Conservation (phyloP, 805 yeast species). For the Zygosaccharomyces siamensis region DNA sequence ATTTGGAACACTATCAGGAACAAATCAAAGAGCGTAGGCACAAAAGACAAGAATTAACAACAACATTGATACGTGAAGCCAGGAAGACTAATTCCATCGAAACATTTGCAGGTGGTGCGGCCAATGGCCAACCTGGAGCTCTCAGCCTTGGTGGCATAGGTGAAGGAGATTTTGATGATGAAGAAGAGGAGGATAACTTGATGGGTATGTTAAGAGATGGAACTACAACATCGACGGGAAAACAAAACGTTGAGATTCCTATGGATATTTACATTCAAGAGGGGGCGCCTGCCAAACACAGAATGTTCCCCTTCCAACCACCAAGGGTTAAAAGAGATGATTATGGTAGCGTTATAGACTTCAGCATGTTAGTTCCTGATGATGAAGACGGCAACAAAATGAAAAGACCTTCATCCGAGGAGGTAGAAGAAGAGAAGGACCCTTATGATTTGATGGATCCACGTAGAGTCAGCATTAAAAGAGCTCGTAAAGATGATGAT, state of each 20-base stretch:
- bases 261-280: conserved; percentile 26
- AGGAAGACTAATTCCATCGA: conserved; percentile 23
- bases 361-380: conserved; percentile 51
- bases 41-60: conserved; percentile 33
- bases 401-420: conserved; percentile 25
- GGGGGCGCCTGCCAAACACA: conserved; percentile 36
- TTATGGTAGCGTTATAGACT: conserved; percentile 75
- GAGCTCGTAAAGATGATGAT: conserved; percentile 25
- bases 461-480: conserved; percentile 21
- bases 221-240: conserved; percentile 4
- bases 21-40: conserved; percentile 44
- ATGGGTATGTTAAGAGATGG: conserved; percentile 21
- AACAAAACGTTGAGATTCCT: conserved; percentile 22
- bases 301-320: conserved; percentile 72
- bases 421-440: conserved; percentile 26
- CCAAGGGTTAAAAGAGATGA: conserved; percentile 68
- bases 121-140: conserved; percentile 4
- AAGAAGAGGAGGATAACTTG: conserved; percentile 35
- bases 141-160: conserved; percentile 5
- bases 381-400: conserved; percentile 42
- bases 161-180: conserved; percentile 20
- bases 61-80: conserved; percentile 32
- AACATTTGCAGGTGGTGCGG: conserved; percentile 4
- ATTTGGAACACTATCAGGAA: conserved; percentile 45
- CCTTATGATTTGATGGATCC: conserved; percentile 26